Base-by-base conservation (phyloP, 495 filamentous ascomycete species). In the Sphaerosporella brunnea region DNA sequence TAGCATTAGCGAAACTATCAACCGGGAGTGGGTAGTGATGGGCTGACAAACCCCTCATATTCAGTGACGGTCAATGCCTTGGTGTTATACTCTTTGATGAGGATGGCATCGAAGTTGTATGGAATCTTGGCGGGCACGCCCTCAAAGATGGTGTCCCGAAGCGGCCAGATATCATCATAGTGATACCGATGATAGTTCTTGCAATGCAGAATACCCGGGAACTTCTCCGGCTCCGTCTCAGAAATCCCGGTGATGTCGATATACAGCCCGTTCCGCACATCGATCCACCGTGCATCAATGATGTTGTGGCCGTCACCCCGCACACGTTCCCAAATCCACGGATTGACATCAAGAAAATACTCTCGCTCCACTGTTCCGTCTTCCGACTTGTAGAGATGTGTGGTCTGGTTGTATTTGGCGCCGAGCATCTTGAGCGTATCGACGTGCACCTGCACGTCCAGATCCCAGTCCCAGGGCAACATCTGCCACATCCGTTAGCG, bases 271-370 rank as follows among this genome's bases (percentile, higher is more conserved):
- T 76, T 90, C 40, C 64, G 61, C 18, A 72, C 67, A 62, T 93
- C 84, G 51, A 93, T 77, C 80, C 80, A 93, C 16, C 84, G 68
- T 30, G 82, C 84, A 63, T 90, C 84, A 56, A 93, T 93, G 26
- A 90, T 70, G 55, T 93, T 93, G 42, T 67, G 57, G 2, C 84
- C 84, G 51, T 74, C 68, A 11, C 79, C 78, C 24, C 76, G 66
- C 15, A 68, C 67, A 4, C 74, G 63, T 49, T 78, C 68, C 24
- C 64, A 62, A 42, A 72, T 66, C 64, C 76, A 77, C 2, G 82
- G 80, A 58, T 90, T 90, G 15, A 90, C 64, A 53, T 93, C 84
- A 2, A 93, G 69, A 9, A 87, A 65, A 54, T 85, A 93, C 23
- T 67, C 62, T 3, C 77, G 69, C 30, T 66, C 48, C 1, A 65